A percentile compares a stretch with the other conserved stretches of the same genome.
Conservation (phyloP, 202 grass and related monocot species). For the Panicum virgatum region DNA sequence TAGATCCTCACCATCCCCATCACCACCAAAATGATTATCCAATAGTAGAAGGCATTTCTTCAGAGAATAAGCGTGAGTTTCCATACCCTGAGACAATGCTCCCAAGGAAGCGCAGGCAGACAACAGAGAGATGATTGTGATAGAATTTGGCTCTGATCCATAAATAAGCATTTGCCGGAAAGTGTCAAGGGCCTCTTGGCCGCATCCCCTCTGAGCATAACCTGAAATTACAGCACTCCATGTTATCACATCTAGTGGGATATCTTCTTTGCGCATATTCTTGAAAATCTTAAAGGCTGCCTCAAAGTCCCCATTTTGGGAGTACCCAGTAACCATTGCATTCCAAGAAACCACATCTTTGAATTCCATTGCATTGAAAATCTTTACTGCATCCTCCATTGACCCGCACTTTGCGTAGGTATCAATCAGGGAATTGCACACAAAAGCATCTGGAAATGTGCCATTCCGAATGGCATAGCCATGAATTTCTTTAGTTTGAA, state of each 20-base stretch:
- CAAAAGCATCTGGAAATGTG: constrained; percentile 66
- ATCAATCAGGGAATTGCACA: constrained; percentile 64
- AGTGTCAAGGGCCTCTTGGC: constrained; percentile 59
- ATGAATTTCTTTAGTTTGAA: constrained; percentile 70
- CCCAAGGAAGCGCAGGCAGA: constrained; percentile 84
- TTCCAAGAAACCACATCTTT: constrained; percentile 81
- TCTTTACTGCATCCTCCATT: constrained; percentile 57
- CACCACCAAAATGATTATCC: constrained; percentile 44
- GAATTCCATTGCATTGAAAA: constrained; percentile 69
- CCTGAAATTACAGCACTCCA: constrained; percentile 77
- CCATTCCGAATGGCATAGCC: constrained; percentile 61
- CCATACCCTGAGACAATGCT: constrained; percentile 64
- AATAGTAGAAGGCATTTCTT: constrained; percentile 59
- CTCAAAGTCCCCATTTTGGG: constrained; percentile 76
- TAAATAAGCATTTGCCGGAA: constrained; percentile 66
- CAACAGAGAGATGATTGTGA: constrained; percentile 77
- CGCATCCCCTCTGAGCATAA: constrained; percentile 70
- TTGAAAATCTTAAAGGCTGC: constrained; percentile 62
- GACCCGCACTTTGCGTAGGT: constrained; percentile 74
- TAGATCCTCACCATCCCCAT: constrained; percentile 48
- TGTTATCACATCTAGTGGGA: constrained; percentile 62
- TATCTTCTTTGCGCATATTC: constrained; percentile 65
- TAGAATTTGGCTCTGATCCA: constrained; percentile 64
- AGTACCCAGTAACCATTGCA: constrained; percentile 69
- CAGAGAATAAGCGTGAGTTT: constrained; percentile 73